Evolutionary conservation across 768 basidiomycete species (phyloP).

Genomic region (Arthromyces matolae): DNA sequence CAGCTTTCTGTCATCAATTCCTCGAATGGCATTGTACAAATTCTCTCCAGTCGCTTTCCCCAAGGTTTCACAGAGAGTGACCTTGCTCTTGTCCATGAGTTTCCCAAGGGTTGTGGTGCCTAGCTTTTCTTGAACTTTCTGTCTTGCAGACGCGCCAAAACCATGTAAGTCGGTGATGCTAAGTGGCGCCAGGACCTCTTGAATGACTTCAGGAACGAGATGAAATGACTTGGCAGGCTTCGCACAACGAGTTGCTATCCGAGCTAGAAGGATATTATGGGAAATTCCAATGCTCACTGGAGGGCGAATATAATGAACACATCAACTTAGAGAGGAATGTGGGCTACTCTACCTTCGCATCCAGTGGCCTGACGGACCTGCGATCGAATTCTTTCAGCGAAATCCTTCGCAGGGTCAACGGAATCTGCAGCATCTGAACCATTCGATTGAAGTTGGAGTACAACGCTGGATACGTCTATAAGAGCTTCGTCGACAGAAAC

Average conservation of each 20-base stretch:
- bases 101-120: constrained; percentile 69
- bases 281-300: constrained; percentile 90
- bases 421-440: constrained; percentile 21
- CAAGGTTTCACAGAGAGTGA: constrained; percentile 61
- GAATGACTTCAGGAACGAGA: constrained; percentile 51
- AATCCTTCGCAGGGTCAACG: constrained; percentile 65
- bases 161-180: constrained; percentile 83
- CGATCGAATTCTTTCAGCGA: constrained; percentile 78
- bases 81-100: constrained; percentile 59
- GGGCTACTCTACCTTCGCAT: constrained; percentile 64
- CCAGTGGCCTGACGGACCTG: constrained; percentile 76
- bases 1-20: constrained; percentile 75
- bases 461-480: constrained; percentile 74
- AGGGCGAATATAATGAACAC: not conserved
- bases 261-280: constrained; percentile 88
- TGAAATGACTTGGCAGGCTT: constrained; percentile 90
- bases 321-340: not conserved
- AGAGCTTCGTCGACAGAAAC: constrained; percentile 97
- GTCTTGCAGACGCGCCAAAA: constrained; percentile 70
- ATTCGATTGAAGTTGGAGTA: constrained; percentile 37
- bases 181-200: constrained; percentile 58
- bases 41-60: constrained; percentile 84
- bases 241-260: constrained; percentile 84
- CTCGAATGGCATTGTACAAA: constrained; percentile 78
- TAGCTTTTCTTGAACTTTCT: constrained; percentile 80